phyloP scores from a whole-genome alignment of 129 eudicot species.

The Gnaphalium uliginosum region DNA sequence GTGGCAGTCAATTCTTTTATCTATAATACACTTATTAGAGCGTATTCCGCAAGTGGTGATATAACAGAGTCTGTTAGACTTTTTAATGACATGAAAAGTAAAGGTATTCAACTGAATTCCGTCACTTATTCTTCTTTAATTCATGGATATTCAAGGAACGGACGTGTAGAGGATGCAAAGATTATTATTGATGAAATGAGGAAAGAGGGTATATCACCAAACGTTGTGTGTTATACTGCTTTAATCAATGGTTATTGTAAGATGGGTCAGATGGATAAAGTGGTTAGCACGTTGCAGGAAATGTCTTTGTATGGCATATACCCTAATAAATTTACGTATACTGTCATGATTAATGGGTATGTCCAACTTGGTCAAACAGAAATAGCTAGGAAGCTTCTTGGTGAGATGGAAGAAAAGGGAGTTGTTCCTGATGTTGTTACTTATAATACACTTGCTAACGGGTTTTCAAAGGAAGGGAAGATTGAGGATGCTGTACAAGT shows the following conservation, averaged over 20 bases:
- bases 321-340: slow-evolving; percentile 76
- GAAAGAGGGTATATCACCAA: slow-evolving; percentile 56
- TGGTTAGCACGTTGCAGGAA: slow-evolving; percentile 41
- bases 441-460: slow-evolving; percentile 53
- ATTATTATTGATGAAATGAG: slow-evolving; percentile 54
- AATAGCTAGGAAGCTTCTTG: slow-evolving; percentile 53
- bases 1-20: slow-evolving; percentile 49
- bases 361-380: slow-evolving; percentile 52
- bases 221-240: slow-evolving; percentile 76
- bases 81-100: slow-evolving; percentile 62
- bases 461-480: slow-evolving; percentile 61
- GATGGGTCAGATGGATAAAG: slow-evolving; percentile 74
- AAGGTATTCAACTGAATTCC: slow-evolving; percentile 47
- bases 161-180: slow-evolving; percentile 58
- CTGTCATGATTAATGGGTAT: slow-evolving; percentile 65
- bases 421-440: slow-evolving; percentile 75
- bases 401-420: slow-evolving; percentile 66
- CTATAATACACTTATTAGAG: slow-evolving; percentile 62
- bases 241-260: slow-evolving; percentile 72
- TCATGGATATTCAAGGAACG: slow-evolving; percentile 52
- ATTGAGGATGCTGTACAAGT: slow-evolving; percentile 51
- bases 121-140: slow-evolving; percentile 62
- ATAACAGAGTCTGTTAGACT: slow-evolving; percentile 54
- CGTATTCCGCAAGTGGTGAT: slow-evolving; percentile 48
- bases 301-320: slow-evolving; percentile 48